These are phyloP conservation scores for Lactifluus pinguis DNA, from an alignment of 768 basidiomycete species.

Conservation along the genomic window DNA sequence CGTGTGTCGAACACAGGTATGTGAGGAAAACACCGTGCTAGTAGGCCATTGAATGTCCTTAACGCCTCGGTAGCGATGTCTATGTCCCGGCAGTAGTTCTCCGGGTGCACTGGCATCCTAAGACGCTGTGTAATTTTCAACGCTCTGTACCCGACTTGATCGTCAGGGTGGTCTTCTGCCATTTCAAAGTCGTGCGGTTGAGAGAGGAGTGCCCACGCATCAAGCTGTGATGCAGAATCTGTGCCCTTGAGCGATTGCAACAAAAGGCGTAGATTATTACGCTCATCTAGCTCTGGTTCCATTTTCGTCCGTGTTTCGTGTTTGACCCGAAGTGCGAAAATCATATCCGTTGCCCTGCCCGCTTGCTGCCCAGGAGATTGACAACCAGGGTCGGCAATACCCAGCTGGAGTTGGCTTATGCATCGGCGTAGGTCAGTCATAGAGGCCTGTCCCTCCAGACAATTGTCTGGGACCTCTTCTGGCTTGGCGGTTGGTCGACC, in stretches of 20 bases:
- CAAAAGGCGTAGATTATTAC: conserved; percentile 1
- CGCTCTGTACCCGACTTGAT: conserved; percentile 43
- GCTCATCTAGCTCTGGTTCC: conserved; percentile 1
- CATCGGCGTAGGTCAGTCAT: conserved; percentile 15
- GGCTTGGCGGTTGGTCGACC: conserved; percentile 1
- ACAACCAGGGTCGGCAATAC: not conserved
- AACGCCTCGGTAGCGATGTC: conserved; percentile 2
- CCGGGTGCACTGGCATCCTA: conserved; percentile 9
- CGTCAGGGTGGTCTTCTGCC: conserved; percentile 32
- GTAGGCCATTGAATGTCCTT: not conserved
- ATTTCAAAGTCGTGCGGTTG: not conserved
- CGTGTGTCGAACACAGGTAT: not conserved
- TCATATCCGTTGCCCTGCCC: not conserved
- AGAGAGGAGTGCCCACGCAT: conserved; percentile 11
- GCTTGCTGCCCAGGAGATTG: not conserved
- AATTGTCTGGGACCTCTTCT: not conserved
- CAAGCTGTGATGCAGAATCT: conserved; percentile 16
- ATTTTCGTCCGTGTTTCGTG: not conserved
- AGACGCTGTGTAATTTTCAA: conserved; percentile 1
- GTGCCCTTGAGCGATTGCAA: conserved; percentile 8
- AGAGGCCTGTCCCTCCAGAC: not conserved
- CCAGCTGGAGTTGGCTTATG: conserved; percentile 17
- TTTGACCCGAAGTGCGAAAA: conserved; percentile 10
- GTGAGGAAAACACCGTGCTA: not conserved
- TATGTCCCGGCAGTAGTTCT: conserved; percentile 15